phyloP scores from a whole-genome alignment of 129 eudicot species.

The Ambrosia artemisiifolia region DNA sequence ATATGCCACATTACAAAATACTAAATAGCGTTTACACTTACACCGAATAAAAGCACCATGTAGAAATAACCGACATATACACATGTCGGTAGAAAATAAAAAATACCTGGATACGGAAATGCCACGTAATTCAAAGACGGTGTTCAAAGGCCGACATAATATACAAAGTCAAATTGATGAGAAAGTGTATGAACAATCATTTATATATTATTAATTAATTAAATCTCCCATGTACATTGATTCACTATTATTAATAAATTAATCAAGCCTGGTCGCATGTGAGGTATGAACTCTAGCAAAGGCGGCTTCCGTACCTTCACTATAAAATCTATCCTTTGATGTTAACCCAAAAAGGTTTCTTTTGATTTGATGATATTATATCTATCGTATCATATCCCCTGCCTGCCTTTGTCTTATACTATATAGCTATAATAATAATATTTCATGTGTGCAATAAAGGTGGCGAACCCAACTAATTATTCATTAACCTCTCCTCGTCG shows the following conservation, averaged over 20 bases:
- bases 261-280: too few species aligned
- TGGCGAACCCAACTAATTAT: slow-evolving; percentile 51
- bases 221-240: background rate
- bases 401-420: background rate
- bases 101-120: too few species aligned
- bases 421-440: background rate
- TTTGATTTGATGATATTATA: background rate
- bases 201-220: too few species aligned
- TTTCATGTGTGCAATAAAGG: slow-evolving; percentile 46
- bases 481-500: slow-evolving; percentile 14
- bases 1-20: too few species aligned
- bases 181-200: background rate
- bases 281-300: background rate
- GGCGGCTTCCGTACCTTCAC: too few species aligned
- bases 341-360: slow-evolving; percentile 14
- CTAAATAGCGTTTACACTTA: too few species aligned
- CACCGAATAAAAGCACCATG: too few species aligned
- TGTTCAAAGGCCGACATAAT: background rate
- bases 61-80: too few species aligned
- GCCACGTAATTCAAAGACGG: background rate
- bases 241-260: too few species aligned
- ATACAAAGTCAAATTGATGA: background rate
- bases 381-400: background rate
- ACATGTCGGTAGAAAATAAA: background rate
- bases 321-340: slow-evolving; percentile 10